Conservation (phyloP, 2,329 filamentous ascomycete genomes). For the Gaeumannomyces tritici region DNA sequence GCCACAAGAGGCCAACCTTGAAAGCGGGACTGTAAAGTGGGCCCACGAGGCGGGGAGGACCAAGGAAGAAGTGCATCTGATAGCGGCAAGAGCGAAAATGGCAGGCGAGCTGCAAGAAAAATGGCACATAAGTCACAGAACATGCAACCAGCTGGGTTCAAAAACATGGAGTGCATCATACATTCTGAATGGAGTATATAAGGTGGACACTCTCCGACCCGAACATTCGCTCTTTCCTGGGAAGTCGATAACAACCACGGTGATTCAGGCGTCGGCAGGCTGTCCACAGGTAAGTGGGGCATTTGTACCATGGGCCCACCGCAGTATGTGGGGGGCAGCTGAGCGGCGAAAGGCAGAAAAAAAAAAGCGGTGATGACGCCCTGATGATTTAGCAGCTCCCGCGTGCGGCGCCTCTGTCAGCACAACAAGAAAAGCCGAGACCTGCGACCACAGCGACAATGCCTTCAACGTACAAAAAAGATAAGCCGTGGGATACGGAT, state of each 20-base stretch:
- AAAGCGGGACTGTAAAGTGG: not conserved
- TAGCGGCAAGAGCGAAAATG: too few species aligned
- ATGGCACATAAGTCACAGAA: too few species aligned
- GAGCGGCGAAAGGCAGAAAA: not conserved
- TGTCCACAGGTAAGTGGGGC: not conserved
- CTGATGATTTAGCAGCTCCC: not conserved
- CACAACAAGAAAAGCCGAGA: not conserved
- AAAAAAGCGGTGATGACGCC: not conserved
- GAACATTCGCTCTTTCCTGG: not conserved
- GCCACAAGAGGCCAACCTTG: too few species aligned
- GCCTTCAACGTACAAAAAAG: constrained; percentile 82
- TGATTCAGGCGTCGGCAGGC: not conserved
- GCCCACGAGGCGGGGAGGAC: too few species aligned
- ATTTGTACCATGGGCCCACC: too few species aligned
- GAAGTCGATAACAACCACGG: not conserved
- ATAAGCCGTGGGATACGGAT: constrained; percentile 93
- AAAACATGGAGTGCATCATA: too few species aligned
- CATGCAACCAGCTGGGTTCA: too few species aligned
- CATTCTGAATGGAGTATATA: too few species aligned
- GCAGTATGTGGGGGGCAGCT: too few species aligned
- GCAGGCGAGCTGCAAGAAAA: not conserved
- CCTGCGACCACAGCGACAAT: constrained; percentile 30
- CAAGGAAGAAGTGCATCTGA: too few species aligned
- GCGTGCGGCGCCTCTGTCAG: not conserved
- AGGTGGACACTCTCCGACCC: not conserved